Conservation (phyloP, 306 rosid genomes). For the Abrus pulchellus region DNA sequence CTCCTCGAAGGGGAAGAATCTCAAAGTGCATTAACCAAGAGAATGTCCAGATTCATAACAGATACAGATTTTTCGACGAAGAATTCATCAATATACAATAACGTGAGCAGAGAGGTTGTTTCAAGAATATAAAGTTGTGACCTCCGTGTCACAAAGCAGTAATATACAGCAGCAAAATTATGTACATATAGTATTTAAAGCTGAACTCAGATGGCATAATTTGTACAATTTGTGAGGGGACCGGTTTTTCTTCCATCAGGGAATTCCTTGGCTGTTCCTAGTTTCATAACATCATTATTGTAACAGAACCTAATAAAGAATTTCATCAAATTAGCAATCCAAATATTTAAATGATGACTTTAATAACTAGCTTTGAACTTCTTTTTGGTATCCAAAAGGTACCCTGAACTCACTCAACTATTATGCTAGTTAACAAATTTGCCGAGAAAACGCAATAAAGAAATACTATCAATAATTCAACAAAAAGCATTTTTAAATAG, state of each 20-base stretch:
- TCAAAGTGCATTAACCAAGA: too few relatives aligned
- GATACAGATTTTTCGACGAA: too few relatives aligned
- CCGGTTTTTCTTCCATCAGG: neutral
- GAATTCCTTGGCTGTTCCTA: neutral
- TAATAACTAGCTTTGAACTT: neutral
- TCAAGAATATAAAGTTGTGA: too few relatives aligned
- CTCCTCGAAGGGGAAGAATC: too few relatives aligned
- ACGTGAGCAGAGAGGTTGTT: too few relatives aligned
- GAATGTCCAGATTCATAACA: too few relatives aligned
- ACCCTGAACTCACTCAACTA: neutral
- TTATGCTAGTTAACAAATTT: neutral
- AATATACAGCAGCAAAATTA: too few relatives aligned
- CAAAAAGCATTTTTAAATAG: slow-evolving; percentile 8
- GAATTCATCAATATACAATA: too few relatives aligned
- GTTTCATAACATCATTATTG: too few relatives aligned
- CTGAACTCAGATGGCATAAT: neutral
- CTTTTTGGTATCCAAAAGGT: neutral
- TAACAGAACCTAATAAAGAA: neutral
- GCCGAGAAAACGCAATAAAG: neutral
- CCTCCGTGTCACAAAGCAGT: too few relatives aligned
- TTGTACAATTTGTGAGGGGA: neutral
- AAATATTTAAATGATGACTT: neutral
- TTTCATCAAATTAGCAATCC: neutral
- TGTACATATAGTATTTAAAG: neutral
- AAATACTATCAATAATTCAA: neutral